phyloP scores from a whole-genome alignment of 2,329 filamentous ascomycete species.

The Catunica adiposa region DNA sequence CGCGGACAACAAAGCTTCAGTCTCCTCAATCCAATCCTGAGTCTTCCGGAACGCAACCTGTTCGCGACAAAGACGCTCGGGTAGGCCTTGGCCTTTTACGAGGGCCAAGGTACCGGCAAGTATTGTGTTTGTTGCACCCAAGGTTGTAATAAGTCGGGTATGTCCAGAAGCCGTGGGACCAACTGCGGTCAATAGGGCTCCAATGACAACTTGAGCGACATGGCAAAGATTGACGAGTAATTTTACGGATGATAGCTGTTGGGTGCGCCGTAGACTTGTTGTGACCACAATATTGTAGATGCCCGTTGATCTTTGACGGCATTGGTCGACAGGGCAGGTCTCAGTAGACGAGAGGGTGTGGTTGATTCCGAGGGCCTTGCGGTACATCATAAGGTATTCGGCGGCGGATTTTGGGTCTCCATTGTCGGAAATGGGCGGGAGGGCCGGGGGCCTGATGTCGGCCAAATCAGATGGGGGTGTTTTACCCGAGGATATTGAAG shows the following conservation, averaged over 20 bases:
- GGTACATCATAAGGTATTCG: slow-evolving; percentile 7
- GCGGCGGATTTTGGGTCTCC: not conserved
- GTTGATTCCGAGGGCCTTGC: slow-evolving; percentile 10
- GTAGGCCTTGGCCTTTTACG: slow-evolving; percentile 34
- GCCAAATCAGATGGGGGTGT: not conserved
- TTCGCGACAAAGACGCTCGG: slow-evolving; percentile 30
- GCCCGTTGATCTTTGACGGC: slow-evolving; percentile 5
- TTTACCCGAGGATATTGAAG: not conserved
- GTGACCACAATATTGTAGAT: slow-evolving; percentile 5
- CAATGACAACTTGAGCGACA: slow-evolving; percentile 30
- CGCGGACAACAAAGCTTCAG: slow-evolving; percentile 28
- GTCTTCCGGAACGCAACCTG: slow-evolving; percentile 29
- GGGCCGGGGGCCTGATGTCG: not conserved
- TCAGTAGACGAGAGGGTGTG: not conserved
- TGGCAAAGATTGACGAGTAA: slow-evolving; percentile 27
- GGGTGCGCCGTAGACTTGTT: not conserved
- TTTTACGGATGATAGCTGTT: slow-evolving; percentile 23
- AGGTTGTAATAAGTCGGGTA: slow-evolving; percentile 33
- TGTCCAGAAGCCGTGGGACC: slow-evolving; percentile 32
- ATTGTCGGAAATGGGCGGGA: not conserved
- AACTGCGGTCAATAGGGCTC: slow-evolving; percentile 30
- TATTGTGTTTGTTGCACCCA: slow-evolving; percentile 46
- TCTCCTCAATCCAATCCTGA: slow-evolving; percentile 38
- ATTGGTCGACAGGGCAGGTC: slow-evolving; percentile 2
- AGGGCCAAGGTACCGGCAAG: slow-evolving; percentile 45